Evolutionary conservation across 1,284 basidiomycete species (phyloP), one percentile per base, ranked within the genome.

Genomic region (Hemileia vastatrix): DNA sequence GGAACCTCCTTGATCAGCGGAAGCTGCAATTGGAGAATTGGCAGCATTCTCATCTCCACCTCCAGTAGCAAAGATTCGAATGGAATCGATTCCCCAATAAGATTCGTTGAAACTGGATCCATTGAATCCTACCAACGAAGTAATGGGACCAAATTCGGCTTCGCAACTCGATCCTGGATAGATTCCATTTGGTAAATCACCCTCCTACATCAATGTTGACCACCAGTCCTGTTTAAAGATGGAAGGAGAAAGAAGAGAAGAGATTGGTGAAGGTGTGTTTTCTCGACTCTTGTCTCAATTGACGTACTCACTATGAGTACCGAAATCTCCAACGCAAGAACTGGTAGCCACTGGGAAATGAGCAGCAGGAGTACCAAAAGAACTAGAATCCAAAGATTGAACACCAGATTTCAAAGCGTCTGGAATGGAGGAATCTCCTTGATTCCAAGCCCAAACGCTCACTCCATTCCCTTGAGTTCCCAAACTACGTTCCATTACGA

Each of bases 401-500:
- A 65, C 66, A 1, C 65, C 57, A 3, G 57, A 21, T 21, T 57
- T 53, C n/a, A 75, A 61, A 45, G 73, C 71, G 6, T 50, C 60
- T 11, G 71, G 71, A 15, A 69, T 47, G 2, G 62, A 23, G 19
- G 8, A 9, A 43, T 33, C 36, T 54, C 56, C 56, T 44, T 65
- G 64, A 48, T 68, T 64, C 64, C 68, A 75, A 65, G 69, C 70
- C 72, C 72, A 75, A 36, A 75, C 69, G 6, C 70, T 66, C 19
- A 75, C 63, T 45, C 73, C 73, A 19, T 66, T 65, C 24, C 73
- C 73, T 1, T 64, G 65, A 4, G 67, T 54, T n/a, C 70, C 68
- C 21, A 75, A 64, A 48, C 66, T 66, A 13, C 73, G 67, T 36
- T 73, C 70, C 71, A 74, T 73, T 4, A 72, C 73, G 32, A 72